Evolutionary conservation across 768 basidiomycete species (phyloP).

Genomic region (Termitomyces sp.): DNA sequence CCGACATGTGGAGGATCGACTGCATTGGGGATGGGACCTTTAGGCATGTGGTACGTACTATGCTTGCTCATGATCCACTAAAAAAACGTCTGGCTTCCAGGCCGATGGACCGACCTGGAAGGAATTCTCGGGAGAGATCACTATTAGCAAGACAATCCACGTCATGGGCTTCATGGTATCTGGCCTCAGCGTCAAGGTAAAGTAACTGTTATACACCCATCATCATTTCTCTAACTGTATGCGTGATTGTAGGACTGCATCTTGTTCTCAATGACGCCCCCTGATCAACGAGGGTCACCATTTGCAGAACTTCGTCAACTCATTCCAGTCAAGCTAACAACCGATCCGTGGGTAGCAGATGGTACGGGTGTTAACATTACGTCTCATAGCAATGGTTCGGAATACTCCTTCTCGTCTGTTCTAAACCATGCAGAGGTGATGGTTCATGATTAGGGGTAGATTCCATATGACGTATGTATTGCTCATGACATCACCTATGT

Average conservation of each 20-base stretch:
- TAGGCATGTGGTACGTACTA: constrained; percentile 44
- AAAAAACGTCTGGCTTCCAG: constrained; percentile 26
- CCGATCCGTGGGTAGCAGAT: constrained; percentile 53
- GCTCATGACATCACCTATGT: constrained; percentile 9
- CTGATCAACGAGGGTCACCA: constrained; percentile 48
- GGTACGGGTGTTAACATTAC: constrained; percentile 28
- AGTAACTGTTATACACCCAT: constrained; percentile 4
- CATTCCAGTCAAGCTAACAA: constrained; percentile 63
- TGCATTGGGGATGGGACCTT: constrained; percentile 64
- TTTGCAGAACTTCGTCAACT: constrained; percentile 59
- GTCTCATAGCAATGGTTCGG: neutral
- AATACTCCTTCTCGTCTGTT: constrained; percentile 11
- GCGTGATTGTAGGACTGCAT: constrained; percentile 60
- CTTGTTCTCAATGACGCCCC: constrained; percentile 56
- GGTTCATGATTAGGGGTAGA: neutral
- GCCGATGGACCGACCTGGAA: constrained; percentile 63
- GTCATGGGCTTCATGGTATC: constrained; percentile 64
- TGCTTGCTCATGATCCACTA: neutral
- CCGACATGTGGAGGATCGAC: constrained; percentile 69
- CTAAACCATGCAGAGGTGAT: constrained; percentile 6
- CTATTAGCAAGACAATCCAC: constrained; percentile 42
- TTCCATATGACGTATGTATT: constrained; percentile 3
- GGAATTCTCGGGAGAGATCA: constrained; percentile 61
- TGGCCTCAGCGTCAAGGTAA: constrained; percentile 62
- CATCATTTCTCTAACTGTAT: neutral